These are phyloP conservation scores for Aureobasidium uvarum DNA, from an alignment of 2,329 filamentous ascomycete genomes.

Conservation along the genomic window DNA sequence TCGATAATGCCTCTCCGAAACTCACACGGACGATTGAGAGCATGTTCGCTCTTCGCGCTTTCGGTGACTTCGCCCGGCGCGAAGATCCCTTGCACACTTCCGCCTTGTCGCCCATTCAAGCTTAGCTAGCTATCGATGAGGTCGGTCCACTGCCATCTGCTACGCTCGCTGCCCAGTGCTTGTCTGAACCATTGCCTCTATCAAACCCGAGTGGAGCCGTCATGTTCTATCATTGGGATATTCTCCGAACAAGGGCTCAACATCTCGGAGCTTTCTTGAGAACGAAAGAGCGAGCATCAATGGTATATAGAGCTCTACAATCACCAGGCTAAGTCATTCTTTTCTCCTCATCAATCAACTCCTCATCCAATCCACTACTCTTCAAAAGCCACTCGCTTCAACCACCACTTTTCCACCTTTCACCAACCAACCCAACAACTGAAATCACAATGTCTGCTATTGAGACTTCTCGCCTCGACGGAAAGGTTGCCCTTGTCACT, in stretches of 20 bases:
- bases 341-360: constrained; percentile 25
- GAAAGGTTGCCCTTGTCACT: constrained; percentile 56
- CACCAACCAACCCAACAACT: constrained; percentile 26
- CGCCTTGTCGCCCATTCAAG: constrained; percentile 17
- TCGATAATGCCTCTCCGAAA: constrained; percentile 20
- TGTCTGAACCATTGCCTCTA: constrained; percentile 16
- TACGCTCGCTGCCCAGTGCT: constrained; percentile 19
- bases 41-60: constrained; percentile 20
- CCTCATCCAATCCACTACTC: constrained; percentile 8
- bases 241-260: constrained; percentile 17
- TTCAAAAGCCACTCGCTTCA: constrained; percentile 25
- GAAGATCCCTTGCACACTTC: constrained; percentile 16
- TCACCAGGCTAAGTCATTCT: constrained; percentile 9
- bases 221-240: constrained; percentile 20
- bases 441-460: constrained; percentile 41
- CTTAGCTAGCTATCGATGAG: constrained; percentile 16
- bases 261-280: constrained; percentile 20
- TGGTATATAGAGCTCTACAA: constrained; percentile 27
- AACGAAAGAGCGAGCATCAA: constrained; percentile 18
- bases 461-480: constrained; percentile 53
- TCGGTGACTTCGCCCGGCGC: constrained; percentile 16
- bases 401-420: constrained; percentile 12
- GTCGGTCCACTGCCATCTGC: constrained; percentile 15
- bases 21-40: constrained; percentile 11
- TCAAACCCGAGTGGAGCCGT: constrained; percentile 21